phyloP scores from a whole-genome alignment of 305 asterid species.

The Salvia sclarea region DNA sequence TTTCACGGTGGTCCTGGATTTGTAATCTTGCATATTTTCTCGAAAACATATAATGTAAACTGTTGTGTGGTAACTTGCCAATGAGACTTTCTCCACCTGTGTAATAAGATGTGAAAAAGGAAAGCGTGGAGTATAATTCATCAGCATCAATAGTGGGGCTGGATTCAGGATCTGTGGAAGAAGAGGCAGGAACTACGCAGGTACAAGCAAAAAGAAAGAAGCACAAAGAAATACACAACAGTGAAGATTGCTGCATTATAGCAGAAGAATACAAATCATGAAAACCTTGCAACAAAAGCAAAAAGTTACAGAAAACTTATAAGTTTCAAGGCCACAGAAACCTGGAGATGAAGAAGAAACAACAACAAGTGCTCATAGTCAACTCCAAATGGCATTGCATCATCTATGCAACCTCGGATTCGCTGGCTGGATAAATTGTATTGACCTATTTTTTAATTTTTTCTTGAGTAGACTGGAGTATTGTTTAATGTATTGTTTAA shows the following conservation, averaged over 20 bases:
- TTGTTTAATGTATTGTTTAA: too few relatives aligned
- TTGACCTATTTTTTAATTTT: not conserved
- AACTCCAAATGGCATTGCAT: not conserved
- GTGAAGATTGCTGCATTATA: slow-evolving; percentile 26
- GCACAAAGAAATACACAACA: slow-evolving; percentile 14
- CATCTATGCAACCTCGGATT: not conserved
- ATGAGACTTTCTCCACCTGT: slow-evolving; percentile 1
- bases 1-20: slow-evolving; percentile 25
- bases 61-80: not conserved
- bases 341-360: not conserved
- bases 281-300: not conserved
- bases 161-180: not conserved
- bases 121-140: slow-evolving; percentile 2
- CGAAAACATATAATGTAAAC: not conserved
- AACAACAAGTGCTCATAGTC: not conserved
- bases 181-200: not conserved
- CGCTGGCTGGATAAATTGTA: not conserved
- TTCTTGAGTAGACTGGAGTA: not conserved
- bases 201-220: slow-evolving; percentile 15
- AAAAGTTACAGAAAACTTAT: not conserved
- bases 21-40: slow-evolving; percentile 24
- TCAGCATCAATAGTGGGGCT: not conserved
- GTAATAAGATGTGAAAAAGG: slow-evolving; percentile 8
- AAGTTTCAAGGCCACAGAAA: not conserved
- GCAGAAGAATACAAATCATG: not conserved